Base-by-base conservation (phyloP, 208 protist species). In the Endotrypanum monterogeii region DNA sequence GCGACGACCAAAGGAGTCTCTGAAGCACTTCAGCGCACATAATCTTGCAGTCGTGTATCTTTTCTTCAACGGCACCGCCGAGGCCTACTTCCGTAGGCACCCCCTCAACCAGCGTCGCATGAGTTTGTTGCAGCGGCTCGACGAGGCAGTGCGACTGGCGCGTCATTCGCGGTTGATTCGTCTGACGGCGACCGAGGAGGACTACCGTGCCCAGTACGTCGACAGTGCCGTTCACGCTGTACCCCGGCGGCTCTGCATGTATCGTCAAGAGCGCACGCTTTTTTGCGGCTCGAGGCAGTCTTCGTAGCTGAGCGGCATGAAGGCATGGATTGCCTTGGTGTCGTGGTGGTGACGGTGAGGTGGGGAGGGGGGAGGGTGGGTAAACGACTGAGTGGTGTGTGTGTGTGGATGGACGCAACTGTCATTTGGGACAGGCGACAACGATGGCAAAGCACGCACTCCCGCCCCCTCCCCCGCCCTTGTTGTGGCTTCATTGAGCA, bases 1-100 rank as follows among this genome's bases (percentile, higher is more conserved):
- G 12, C 23, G 41, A 6, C 16, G 25, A 37, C 67, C 69, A 50
- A 37, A 1, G 2, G 48, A 11, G 30, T 71, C 65, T 30, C 52
- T 77, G 6, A 8, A 32, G 9, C 6, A n/a, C 8, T 56, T 51
- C 72, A 70, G 67, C 55, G 55, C 44, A 52, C 58, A 32, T 46
- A 73, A 77, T 55, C 54, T 76, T 14, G 48, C 71, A 18, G 39
- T 76, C 12, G 56, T 62, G 25, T 85, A 83, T 71, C 77, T 89
- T 30, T 83, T 81, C 65, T 72, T 83, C 73, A 89, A 89, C 74
- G 60, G 65, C 66, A 85, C 85, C 51, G 85, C 85, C 18, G 81
- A 85, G 72, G 55, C 48, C n/a, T 35, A 65, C 71, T 81, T 79
- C 63, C 82, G 78, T 46, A 16, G 28, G 16, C 74, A 85, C 71